Evolutionary conservation across 352 stramenopile species (phyloP), one percentile per base, ranked within the genome.

Genomic region (Phytopythium kandeliae): DNA sequence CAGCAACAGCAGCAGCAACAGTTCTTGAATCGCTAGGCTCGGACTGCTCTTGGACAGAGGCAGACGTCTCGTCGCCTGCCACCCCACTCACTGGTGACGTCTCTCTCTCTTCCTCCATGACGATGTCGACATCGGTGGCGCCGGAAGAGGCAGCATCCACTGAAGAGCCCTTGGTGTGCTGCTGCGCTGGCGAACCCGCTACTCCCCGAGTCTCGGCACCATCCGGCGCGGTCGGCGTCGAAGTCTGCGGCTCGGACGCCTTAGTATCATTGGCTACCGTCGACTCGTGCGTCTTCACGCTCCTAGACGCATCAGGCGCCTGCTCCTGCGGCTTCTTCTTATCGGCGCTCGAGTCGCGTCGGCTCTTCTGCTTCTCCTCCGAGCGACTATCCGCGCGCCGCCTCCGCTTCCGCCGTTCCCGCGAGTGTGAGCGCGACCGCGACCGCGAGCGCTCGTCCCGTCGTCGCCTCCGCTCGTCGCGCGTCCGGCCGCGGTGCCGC

Each of bases 391-490:
- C 44, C 0, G 37, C 37, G 2, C 44, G 44, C n/a, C 44, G n/a
- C 10, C 44, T 26, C 1, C 44, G 44, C 44, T 50, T 50, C 0
- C 12, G 44, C 16, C 28, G 15, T 16, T 43, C 37, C 4, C n/a
- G n/a, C n/a, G n/a, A n/a, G n/a, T n/a, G n/a, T n/a, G n/a, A n/a
- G n/a, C n/a, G n/a, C n/a, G n/a, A n/a, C n/a, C 44, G 44, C 28
- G 44, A 50, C 6, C 19, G 44, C 44, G 44, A 50, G 22, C 44
- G 44, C 3, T 36, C 25, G 28, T 50, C n/a, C 17, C 44, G 44
- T 26, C 38, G 30, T 33, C 46, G 30, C 0, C 46, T 31, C 33
- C 33, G 46, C 5, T 43, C 19, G 1, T 30, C 21, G 46, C 46
- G 19, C 19, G 16, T 11, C 7, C 26, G 30, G 28, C n/a, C 17